These are phyloP conservation scores for Diphasiastrum complanatum DNA, from an alignment of 83 land plant species.

Conservation along the genomic window DNA sequence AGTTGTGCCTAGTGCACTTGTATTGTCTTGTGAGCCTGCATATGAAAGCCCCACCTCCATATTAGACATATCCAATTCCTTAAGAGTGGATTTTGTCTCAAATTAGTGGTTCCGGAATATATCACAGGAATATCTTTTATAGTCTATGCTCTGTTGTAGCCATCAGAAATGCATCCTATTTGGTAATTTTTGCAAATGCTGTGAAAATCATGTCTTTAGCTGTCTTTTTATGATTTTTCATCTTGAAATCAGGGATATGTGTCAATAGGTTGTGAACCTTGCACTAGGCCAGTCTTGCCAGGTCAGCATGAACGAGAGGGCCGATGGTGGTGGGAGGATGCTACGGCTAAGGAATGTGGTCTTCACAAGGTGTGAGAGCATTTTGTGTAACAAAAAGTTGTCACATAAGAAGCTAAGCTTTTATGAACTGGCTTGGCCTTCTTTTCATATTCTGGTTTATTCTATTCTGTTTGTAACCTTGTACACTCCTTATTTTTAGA, in stretches of 20 bases:
- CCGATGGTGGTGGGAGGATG: slow-evolving; percentile 99
- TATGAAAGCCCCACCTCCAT: too few relatives aligned
- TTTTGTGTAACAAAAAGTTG: slow-evolving; percentile 10
- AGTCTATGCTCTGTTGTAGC: too few relatives aligned
- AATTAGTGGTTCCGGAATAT: too few relatives aligned
- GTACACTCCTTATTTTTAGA: neutral
- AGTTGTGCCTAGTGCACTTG: too few relatives aligned
- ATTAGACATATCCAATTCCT: too few relatives aligned
- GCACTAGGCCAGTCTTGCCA: slow-evolving; percentile 89
- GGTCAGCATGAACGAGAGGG: slow-evolving; percentile 97
- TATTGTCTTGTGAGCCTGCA: too few relatives aligned
- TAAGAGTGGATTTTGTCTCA: too few relatives aligned
- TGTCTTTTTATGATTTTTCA: neutral
- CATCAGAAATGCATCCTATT: too few relatives aligned
- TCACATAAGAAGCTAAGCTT: slow-evolving; percentile 31
- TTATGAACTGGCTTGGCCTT: neutral
- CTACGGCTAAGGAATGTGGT: slow-evolving; percentile 89
- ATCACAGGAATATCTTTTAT: too few relatives aligned
- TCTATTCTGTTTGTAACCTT: neutral
- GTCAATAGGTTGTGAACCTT: slow-evolving; percentile 96
- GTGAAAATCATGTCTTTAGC: too few relatives aligned
- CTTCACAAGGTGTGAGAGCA: slow-evolving; percentile 68
- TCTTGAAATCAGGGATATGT: slow-evolving; percentile 54
- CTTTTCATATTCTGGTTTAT: neutral
- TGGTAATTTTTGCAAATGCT: neutral